Evolutionary conservation across 345 rosid genomes (phyloP).

Genomic region (Moricandia moricandioides): DNA sequence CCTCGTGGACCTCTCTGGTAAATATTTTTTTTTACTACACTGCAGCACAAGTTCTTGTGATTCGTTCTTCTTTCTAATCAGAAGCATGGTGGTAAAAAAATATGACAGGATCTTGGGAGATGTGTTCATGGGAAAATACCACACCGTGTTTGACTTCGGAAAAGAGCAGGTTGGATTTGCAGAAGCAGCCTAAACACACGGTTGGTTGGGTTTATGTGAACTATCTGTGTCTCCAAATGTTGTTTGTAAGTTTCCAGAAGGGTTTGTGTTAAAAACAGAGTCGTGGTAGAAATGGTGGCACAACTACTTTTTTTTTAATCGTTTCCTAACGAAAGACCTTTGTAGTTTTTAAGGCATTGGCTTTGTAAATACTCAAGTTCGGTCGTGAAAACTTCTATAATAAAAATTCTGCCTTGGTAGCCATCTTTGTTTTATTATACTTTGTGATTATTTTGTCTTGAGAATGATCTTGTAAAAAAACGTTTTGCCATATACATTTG

Average conservation of each 20-base stretch:
- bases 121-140: constrained; percentile 88
- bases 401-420: constrained; percentile 7
- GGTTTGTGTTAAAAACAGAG: constrained; percentile 23
- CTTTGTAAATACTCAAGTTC: constrained; percentile 33
- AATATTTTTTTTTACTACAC: neutral
- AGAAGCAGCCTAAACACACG: constrained; percentile 56
- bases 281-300: constrained; percentile 29
- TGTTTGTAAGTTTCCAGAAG: constrained; percentile 25
- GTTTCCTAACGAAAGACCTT: constrained; percentile 23
- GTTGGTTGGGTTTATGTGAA: constrained; percentile 12
- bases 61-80: neutral
- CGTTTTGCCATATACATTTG: neutral
- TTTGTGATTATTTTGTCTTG: neutral
- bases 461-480: neutral
- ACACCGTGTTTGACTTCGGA: constrained; percentile 84
- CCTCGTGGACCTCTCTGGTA: constrained; percentile 98
- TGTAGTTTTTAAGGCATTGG: constrained; percentile 43
- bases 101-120: constrained; percentile 87
- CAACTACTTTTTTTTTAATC: constrained; percentile 15
- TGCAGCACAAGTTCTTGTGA: neutral
- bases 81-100: neutral
- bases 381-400: constrained; percentile 23
- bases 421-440: neutral
- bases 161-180: constrained; percentile 84
- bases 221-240: constrained; percentile 24